Evolutionary conservation across 768 basidiomycete species (phyloP).

Genomic region (Albatrellus ellisii): DNA sequence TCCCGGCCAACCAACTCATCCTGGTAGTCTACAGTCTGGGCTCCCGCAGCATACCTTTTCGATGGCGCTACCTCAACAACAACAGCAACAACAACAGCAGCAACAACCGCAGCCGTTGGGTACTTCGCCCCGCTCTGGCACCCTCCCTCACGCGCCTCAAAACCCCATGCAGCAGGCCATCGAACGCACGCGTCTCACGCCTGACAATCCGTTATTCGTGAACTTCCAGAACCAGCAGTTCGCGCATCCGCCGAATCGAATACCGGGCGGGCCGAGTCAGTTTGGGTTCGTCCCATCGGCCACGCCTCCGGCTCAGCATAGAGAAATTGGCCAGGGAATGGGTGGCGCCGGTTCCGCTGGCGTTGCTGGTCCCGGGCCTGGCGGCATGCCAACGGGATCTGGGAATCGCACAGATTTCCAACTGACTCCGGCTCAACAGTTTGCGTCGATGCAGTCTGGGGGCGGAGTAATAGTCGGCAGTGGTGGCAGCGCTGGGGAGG

Average conservation of each 20-base stretch:
- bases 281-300: slow-evolving; percentile 29
- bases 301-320: slow-evolving; percentile 32
- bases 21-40: slow-evolving; percentile 22
- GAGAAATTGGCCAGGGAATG: slow-evolving; percentile 33
- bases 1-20: slow-evolving; percentile 9
- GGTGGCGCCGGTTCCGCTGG: slow-evolving; percentile 6
- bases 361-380: slow-evolving; percentile 20
- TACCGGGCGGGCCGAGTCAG: slow-evolving; percentile 11
- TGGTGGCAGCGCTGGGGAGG: slow-evolving; percentile 16
- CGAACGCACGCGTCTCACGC: slow-evolving; percentile 26
- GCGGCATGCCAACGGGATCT: slow-evolving; percentile 26
- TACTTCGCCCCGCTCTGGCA: slow-evolving; percentile 30
- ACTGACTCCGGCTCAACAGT: slow-evolving; percentile 51
- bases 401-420: slow-evolving; percentile 32
- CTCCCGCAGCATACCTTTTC: slow-evolving; percentile 24
- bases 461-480: slow-evolving; percentile 6
- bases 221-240: slow-evolving; percentile 27
- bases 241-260: slow-evolving; percentile 12
- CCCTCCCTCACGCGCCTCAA: slow-evolving; percentile 25
- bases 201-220: slow-evolving; percentile 34
- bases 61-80: slow-evolving; percentile 25
- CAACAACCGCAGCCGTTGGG: slow-evolving; percentile 26
- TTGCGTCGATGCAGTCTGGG: slow-evolving; percentile 35
- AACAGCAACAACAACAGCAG: no score
- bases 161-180: slow-evolving; percentile 18